phyloP scores from a whole-genome alignment of 2,329 filamentous ascomycete genomes.

The Stachybotrys echinatus region DNA sequence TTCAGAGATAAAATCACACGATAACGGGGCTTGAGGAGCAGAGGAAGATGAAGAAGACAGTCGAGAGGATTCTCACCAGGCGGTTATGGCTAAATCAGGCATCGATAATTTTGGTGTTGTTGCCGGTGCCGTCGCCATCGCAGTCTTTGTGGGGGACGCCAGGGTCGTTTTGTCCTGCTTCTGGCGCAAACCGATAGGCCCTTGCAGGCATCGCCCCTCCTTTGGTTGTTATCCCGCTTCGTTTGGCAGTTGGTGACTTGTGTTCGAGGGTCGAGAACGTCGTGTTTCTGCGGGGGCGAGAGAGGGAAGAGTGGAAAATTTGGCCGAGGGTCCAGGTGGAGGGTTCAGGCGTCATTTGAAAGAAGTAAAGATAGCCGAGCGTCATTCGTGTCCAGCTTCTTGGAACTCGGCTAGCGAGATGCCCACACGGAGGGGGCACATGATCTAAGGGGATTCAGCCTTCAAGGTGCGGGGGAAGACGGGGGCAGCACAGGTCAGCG shows the following conservation, averaged over 20 bases:
- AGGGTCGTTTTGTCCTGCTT: not conserved
- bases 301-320: not conserved
- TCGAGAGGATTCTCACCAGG: not conserved
- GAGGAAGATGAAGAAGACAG: not conserved
- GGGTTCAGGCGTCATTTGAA: not conserved
- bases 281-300: not conserved
- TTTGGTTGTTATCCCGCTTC: no score
- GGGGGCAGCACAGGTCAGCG: not conserved
- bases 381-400: not conserved
- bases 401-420: not conserved
- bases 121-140: not conserved
- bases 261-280: no score
- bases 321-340: not conserved
- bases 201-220: no score
- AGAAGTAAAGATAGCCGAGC: not conserved
- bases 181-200: no score
- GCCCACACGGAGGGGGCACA: not conserved
- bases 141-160: not conserved
- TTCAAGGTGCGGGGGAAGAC: not conserved
- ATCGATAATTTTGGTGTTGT: not conserved
- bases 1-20: not conserved
- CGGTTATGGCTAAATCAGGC: not conserved
- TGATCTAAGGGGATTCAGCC: not conserved
- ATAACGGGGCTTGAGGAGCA: not conserved
- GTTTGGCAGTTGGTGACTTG: no score